Base-by-base conservation (phyloP, 225 moss, liverwort and hornwort species). In the Marchantia polymorpha region DNA sequence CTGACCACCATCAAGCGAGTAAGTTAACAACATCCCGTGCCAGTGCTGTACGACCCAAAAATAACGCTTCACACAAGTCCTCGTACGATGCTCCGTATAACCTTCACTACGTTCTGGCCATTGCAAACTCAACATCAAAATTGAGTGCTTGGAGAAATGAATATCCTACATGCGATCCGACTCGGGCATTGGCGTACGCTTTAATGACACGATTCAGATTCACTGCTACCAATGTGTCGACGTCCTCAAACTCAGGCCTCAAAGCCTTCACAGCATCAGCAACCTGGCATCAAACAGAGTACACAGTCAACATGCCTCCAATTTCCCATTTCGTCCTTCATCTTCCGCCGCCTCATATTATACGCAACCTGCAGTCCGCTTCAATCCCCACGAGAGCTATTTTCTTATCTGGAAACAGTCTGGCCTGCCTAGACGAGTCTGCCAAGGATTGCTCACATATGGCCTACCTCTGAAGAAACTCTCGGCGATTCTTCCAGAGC, bases 121-220 rank as follows among this genome's bases (percentile, higher is more conserved):
- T 39, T 39, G 39, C 39, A 39, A 39, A 39, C 2, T 39, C 2
- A 39, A 39, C 5, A 5, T 39, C 39, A 39, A 39, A 39, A 39
- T 39, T 39, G 56, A 12, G 39, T 39, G 39, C 19, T 13, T 65
- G 15, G 12, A 58, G 30, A 60, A 47, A 58, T 70, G 16, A n/a
- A 52, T 13, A 46, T 70, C 84, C 77, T 73, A 96, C 96, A 87
- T 94, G 94, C 30, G 91, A 88, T 50, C 96, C 96, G 77, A 96
- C 89, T 79, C 96, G 91, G 77, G 96, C 94, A 87, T 91, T 87
- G 52, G 87, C 88, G 71, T 89, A 96, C 54, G 96, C 96, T 79
- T 91, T 80, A 78, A 94, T 72, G 68, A 96, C 92, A 46, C 96
- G 96, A 77, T 85, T 89, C 81, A 96, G 87, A 79, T 96, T 96